Evolutionary conservation across 2,329 filamentous ascomycete species (phyloP), one percentile per base, ranked within the genome.

Genomic region (Colletotrichum sp.): DNA sequence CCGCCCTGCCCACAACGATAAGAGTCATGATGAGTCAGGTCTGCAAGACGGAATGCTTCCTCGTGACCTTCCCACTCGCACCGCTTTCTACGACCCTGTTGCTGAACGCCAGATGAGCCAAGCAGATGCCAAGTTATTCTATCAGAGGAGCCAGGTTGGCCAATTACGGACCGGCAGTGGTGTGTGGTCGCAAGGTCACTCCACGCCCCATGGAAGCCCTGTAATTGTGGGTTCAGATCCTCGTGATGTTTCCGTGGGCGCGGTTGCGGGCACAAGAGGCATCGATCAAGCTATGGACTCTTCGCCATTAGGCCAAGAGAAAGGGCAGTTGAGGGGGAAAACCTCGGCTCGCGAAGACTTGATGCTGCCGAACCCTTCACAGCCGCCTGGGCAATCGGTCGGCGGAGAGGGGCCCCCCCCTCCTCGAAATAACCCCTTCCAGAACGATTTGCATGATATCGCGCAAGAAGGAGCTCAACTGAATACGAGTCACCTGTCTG

Each of bases 31-130:
- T 15, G 68, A 75, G 13, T 62, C 76, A 32, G 66, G 61, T 58
- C 81, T 87, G 43, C 83, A 88, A 70, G 89, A 91, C 34, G 91
- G 91, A 70, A 91, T 93, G 88, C 86, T 93, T 12, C 87, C 87
- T 26, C 87, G 92, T 76, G 92, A 93, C 81, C 82, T 91, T 68
- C 91, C 91, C 38, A 89, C 89, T 76, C 93, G 93, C 82, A 98
- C 96, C 10, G 95, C 96, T 24, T 97, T 96, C 82, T 98, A 98
- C 86, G 96, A 98, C 84, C 95, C 96, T 81, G 94, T 96, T 68
- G 94, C 95, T 69, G 97, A 99, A 85, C 97, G 97, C 81, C 95
- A 96, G 81, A 94, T 98, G 92, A 97, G 94, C 81, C 96, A 98
- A 84, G 93, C 95, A 30, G 97, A 99, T 83, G 95, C 96, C 75